Conservation (phyloP, 768 basidiomycete genomes). For the Boletus vinaceobasis region DNA sequence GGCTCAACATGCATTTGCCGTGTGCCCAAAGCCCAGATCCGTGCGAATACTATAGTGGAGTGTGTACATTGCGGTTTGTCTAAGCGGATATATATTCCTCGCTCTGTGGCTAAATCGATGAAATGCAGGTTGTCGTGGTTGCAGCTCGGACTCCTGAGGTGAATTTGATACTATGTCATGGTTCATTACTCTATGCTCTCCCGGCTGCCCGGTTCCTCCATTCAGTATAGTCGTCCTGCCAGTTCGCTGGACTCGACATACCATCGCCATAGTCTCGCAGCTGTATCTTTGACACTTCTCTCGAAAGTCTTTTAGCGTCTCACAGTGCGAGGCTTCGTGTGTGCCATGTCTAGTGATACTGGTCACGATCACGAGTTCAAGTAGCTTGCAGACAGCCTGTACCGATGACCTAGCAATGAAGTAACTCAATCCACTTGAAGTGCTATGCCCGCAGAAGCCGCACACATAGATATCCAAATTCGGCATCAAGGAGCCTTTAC, state of each 20-base stretch:
- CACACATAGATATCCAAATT: too few species aligned
- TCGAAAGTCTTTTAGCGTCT: background rate
- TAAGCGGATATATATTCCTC: background rate
- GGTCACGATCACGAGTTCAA: background rate
- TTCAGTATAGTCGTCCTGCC: background rate
- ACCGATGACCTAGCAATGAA: background rate
- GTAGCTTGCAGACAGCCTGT: background rate
- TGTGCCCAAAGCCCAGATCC: conserved; percentile 92
- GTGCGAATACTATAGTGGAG: conserved; percentile 87
- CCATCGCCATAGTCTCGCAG: background rate
- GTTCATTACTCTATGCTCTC: background rate
- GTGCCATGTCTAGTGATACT: background rate
- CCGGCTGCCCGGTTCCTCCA: background rate
- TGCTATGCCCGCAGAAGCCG: background rate
- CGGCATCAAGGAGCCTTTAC: too few species aligned
- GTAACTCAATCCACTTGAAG: background rate
- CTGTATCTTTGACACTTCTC: background rate
- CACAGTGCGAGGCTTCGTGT: conserved; percentile 1
- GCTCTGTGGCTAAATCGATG: conserved; percentile 11
- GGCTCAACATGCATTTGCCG: conserved; percentile 98
- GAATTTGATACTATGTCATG: background rate
- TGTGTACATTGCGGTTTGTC: conserved; percentile 94
- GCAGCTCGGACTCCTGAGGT: conserved; percentile 78
- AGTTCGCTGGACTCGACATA: background rate
- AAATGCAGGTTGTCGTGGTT: conserved; percentile 76